Evolutionary conservation across 371 early-diverging fungal species (phyloP).

Genomic region (Mortierella sp.): DNA sequence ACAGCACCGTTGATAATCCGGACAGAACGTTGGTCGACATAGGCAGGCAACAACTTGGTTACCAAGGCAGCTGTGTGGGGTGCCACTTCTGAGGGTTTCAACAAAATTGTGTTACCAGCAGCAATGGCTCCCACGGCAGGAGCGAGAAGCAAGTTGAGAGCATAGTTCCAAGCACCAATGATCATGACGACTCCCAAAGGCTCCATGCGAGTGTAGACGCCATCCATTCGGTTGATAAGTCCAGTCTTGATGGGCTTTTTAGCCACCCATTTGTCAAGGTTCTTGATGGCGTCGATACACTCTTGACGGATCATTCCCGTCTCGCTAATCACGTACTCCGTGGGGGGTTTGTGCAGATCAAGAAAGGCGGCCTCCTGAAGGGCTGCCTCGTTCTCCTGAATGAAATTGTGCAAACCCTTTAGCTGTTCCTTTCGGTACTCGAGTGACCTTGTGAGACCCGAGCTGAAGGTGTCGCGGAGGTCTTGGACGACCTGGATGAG

Average conservation of each 20-base stretch:
- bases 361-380: constrained; percentile 70
- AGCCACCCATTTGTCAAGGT: constrained; percentile 63
- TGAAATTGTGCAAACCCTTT: constrained; percentile 62
- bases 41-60: constrained; percentile 69
- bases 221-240: constrained; percentile 22
- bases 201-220: constrained; percentile 36
- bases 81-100: constrained; percentile 93
- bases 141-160: constrained; percentile 72
- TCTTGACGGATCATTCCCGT: constrained; percentile 71
- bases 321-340: constrained; percentile 67
- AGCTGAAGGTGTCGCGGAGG: constrained; percentile 59
- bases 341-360: constrained; percentile 71
- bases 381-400: constrained; percentile 70
- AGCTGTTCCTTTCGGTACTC: constrained; percentile 82
- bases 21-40: constrained; percentile 75
- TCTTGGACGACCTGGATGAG: constrained; percentile 50
- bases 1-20: constrained; percentile 83
- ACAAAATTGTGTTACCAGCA: constrained; percentile 83
- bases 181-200: constrained; percentile 82
- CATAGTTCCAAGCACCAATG: constrained; percentile 91
- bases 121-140: constrained; percentile 91
- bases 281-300: constrained; percentile 61
- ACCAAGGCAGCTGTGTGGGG: constrained; percentile 71
- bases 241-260: constrained; percentile 37
- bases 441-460: constrained; percentile 67